Conservation (phyloP, 768 basidiomycete genomes). For the Mycena indigotica region DNA sequence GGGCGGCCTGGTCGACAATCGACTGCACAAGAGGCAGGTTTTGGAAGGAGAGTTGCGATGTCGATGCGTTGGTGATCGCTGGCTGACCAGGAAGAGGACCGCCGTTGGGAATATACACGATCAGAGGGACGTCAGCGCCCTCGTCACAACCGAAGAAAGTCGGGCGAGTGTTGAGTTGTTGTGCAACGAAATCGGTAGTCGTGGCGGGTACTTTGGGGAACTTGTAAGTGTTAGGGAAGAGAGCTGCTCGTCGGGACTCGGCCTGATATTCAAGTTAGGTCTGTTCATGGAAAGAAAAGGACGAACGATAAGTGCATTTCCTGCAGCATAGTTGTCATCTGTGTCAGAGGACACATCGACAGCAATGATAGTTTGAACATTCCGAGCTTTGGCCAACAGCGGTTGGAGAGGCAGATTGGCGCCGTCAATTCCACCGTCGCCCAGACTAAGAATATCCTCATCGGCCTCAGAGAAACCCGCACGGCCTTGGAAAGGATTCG, state of each 20-base stretch:
- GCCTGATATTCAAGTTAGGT: constrained; percentile 2
- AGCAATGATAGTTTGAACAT: constrained; percentile 52
- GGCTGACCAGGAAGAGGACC: constrained; percentile 40
- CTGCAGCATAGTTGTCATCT: constrained; percentile 19
- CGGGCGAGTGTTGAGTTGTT: constrained; percentile 40
- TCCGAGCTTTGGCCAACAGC: constrained; percentile 47
- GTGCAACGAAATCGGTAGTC: constrained; percentile 32
- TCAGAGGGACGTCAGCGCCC: constrained; percentile 41
- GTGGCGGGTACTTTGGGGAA: constrained; percentile 34
- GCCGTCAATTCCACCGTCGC: constrained; percentile 46
- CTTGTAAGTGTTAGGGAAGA: constrained; percentile 30
- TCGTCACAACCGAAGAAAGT: constrained; percentile 51
- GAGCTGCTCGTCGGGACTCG: constrained; percentile 14
- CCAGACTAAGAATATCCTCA: constrained; percentile 35
- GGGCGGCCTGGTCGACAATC: constrained; percentile 49
- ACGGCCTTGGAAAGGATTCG: constrained; percentile 43
- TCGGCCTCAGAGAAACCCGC: constrained; percentile 33
- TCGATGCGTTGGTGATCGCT: constrained; percentile 44
- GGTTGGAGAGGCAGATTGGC: constrained; percentile 51
- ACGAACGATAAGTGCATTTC: constrained; percentile 16
- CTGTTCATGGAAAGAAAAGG: not conserved
- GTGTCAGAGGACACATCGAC: constrained; percentile 43
- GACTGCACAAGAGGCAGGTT: constrained; percentile 36
- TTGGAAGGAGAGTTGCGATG: constrained; percentile 40
- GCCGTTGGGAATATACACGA: constrained; percentile 62